A percentile compares a stretch with the other conserved stretches of the same genome.
These are phyloP conservation scores for Populus deltoides DNA, from an alignment of 345 rosid genomes.

Conservation along the genomic window DNA sequence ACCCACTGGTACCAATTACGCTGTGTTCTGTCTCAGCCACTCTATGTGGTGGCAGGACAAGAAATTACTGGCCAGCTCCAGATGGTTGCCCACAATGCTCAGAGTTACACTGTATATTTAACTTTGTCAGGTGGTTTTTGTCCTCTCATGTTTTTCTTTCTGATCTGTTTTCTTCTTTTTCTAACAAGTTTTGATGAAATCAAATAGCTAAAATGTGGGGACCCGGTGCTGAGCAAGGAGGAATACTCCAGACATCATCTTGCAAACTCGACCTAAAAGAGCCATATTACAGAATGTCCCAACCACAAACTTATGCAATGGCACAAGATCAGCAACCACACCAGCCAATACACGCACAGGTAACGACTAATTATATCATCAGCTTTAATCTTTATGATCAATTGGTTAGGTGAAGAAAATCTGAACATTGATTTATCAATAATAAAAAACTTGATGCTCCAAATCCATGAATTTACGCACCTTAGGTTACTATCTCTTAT, in stretches of 20 bases:
- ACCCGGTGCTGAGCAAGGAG: constrained; percentile 95
- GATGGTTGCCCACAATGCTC: constrained; percentile 86
- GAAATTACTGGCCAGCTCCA: constrained; percentile 83
- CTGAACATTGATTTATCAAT: not conserved
- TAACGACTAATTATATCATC: constrained; percentile 11
- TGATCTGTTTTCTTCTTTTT: not conserved
- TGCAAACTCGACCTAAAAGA: constrained; percentile 91
- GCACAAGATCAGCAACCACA: constrained; percentile 80
- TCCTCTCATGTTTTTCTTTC: not conserved
- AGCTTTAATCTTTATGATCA: not conserved
- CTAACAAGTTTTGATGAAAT: constrained; percentile 9
- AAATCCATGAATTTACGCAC: not conserved
- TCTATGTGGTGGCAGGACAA: constrained; percentile 96
- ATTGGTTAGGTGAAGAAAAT: not conserved
- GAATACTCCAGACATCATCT: constrained; percentile 85
- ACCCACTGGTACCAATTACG: constrained; percentile 99
- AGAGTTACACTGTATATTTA: constrained; percentile 82
- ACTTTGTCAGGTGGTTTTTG: constrained; percentile 63
- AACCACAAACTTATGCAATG: constrained; percentile 68
- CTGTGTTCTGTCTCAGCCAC: constrained; percentile 92
- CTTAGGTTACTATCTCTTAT: not conserved
- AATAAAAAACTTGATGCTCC: not conserved
- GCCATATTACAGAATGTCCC: constrained; percentile 97
- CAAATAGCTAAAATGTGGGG: constrained; percentile 98
- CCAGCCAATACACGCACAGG: constrained; percentile 67